Evolutionary conservation across 305 asterid species (phyloP), one percentile per base, ranked within the genome.

Genomic region (Vinca major): DNA sequence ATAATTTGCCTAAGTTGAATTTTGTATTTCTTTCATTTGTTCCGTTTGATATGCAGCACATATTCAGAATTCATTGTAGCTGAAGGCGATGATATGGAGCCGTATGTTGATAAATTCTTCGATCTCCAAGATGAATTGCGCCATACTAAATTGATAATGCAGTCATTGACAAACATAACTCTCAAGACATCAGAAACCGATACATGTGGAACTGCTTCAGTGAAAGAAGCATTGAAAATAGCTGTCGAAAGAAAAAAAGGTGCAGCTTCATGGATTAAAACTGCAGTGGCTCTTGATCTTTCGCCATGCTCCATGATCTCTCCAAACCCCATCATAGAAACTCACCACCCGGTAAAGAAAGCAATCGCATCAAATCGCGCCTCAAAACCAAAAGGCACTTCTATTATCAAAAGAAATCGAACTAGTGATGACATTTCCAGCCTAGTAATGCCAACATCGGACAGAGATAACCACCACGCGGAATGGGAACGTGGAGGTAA

Each of bases 271-370:
- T 88, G 95, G 93, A 74, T 90, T 43, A 90, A 77, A 85, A 82
- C 91, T 9, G 93, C 91, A 0, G 66, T 86, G 7, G 86, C 88
- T 33, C 75, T 77, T 36, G 96, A 88, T 75, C 95, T 90, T 70
- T 81, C 89, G 21, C 80, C 85, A 0, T 62, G 66, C 69, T 44
- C 78, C 9, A 11, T 17, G 16, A 52, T 67, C 57, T 45, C 75
- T 16, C 71, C 50, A 44, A 55, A 62, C 62, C 74, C 78, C 33
- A 52, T 14, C 13, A 55, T 72, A 21, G 44, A 80, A 55, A 44
- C 74, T 61, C 67, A 62, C 36, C 67, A 62, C 36, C 41, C 70
- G 3, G 13, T 36, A 44, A 81, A 81, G 71, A 82, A 73, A 44
- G 64, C 80, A 0, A 75, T 54, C 1, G 50, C 70, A 47, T 73